Conservation (phyloP, 2,329 filamentous ascomycete species). For the Neurospora sp. region DNA sequence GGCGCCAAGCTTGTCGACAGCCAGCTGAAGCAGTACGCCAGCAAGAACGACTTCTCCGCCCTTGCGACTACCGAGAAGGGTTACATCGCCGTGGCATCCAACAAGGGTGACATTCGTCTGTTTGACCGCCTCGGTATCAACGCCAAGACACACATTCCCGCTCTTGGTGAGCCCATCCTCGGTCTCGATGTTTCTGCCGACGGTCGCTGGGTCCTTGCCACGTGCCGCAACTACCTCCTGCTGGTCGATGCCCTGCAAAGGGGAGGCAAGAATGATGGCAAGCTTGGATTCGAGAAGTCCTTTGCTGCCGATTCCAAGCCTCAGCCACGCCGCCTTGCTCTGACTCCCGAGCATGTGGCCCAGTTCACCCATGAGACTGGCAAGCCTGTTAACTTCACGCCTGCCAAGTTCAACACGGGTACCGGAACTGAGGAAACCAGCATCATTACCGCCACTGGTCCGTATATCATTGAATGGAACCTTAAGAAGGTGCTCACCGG, state of each 20-base stretch:
- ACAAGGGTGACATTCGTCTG: slow-evolving; percentile 92
- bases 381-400: slow-evolving; percentile 74
- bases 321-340: slow-evolving; percentile 77
- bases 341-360: slow-evolving; percentile 86
- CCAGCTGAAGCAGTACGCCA: slow-evolving; percentile 89
- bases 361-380: slow-evolving; percentile 97
- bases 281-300: slow-evolving; percentile 91
- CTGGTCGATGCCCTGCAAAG: slow-evolving; percentile 89
- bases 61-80: slow-evolving; percentile 93
- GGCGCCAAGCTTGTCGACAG: slow-evolving; percentile 89
- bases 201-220: slow-evolving; percentile 89
- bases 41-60: slow-evolving; percentile 95
- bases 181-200: slow-evolving; percentile 93
- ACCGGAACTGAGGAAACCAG: slow-evolving; percentile 74
- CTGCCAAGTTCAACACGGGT: slow-evolving; percentile 88
- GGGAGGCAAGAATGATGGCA: slow-evolving; percentile 89
- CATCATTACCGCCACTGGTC: slow-evolving; percentile 92
- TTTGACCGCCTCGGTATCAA: slow-evolving; percentile 96
- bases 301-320: slow-evolving; percentile 92
- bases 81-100: slow-evolving; percentile 91
- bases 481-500: slow-evolving; percentile 79
- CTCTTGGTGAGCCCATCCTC: slow-evolving; percentile 87
- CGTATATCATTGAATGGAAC: slow-evolving; percentile 95
- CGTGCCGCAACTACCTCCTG: slow-evolving; percentile 86
- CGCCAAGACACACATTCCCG: slow-evolving; percentile 93